These are phyloP conservation scores for Bjerkandera adusta DNA, from an alignment of 1,284 basidiomycete species.

Conservation along the genomic window DNA sequence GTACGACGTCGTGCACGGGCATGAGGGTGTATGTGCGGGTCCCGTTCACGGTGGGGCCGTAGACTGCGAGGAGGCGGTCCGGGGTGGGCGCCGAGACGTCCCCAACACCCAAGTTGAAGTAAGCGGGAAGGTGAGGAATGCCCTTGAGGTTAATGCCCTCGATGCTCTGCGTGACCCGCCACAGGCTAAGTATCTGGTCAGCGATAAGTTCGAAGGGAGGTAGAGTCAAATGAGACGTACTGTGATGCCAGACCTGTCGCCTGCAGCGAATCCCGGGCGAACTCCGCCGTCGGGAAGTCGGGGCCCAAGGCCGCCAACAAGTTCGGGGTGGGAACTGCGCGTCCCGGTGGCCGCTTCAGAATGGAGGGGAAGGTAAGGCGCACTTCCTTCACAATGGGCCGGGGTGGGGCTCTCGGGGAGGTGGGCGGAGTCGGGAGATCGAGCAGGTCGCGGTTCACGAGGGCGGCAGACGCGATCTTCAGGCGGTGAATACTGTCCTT, in stretches of 20 bases:
- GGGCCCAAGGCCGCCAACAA: no score
- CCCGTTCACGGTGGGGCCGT: conserved; percentile 24
- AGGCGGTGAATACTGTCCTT: no score
- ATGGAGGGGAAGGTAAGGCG: no score
- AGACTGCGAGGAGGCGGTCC: conserved; percentile 54
- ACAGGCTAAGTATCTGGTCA: conserved; percentile 10
- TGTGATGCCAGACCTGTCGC: not conserved
- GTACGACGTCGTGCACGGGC: conserved; percentile 52
- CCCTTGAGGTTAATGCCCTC: conserved; percentile 9
- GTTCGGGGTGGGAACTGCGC: no score
- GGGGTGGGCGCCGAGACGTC: conserved; percentile 39
- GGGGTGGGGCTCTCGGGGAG: no score
- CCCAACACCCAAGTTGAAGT: conserved; percentile 23
- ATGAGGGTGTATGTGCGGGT: conserved; percentile 37
- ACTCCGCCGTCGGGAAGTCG: no score
- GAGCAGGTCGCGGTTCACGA: no score
- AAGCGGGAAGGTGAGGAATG: conserved; percentile 21
- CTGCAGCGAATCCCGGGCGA: not conserved
- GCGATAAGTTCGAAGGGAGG: not conserved
- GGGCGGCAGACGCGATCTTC: no score
- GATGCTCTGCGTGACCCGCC: conserved; percentile 15
- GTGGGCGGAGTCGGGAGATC: no score
- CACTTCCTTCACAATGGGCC: no score
- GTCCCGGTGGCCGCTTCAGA: no score
- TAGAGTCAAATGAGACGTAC: not conserved